phyloP scores from a whole-genome alignment of 106 monocot genomes.

The Triglochin maritima region DNA sequence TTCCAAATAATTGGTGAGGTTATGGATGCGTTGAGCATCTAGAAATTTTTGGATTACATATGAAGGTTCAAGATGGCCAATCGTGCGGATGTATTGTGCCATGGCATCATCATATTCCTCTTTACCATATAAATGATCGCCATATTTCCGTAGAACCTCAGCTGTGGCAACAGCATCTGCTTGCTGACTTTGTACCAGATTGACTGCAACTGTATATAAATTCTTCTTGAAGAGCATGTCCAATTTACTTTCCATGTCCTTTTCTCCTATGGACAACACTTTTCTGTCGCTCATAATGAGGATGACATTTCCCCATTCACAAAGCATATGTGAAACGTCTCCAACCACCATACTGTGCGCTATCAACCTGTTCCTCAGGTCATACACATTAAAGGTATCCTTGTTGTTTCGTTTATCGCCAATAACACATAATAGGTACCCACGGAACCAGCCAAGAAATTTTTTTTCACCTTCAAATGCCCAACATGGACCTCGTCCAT shows the following conservation, averaged over 20 bases:
- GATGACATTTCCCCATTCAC: conserved; percentile 91
- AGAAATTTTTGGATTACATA: conserved; percentile 99
- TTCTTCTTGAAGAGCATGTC: conserved; percentile 99
- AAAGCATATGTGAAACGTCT: conserved; percentile 79
- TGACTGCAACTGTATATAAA: conserved; percentile 90
- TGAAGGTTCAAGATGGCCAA: conserved; percentile 93
- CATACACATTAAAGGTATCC: conserved; percentile 80
- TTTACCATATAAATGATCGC: conserved; percentile 86
- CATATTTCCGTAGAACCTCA: conserved; percentile 93
- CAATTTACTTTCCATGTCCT: conserved; percentile 98
- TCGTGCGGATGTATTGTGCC: conserved; percentile 88
- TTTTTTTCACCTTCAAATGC: conserved; percentile 96
- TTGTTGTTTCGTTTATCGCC: conserved; percentile 45
- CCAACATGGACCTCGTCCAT: conserved; percentile 97
- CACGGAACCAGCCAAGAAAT: conserved; percentile 93
- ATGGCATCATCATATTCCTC: conserved; percentile 96
- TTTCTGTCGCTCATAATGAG: conserved; percentile 78
- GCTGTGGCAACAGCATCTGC: conserved; percentile 91
- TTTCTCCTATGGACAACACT: conserved; percentile 76
- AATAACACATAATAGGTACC: conserved; percentile 81
- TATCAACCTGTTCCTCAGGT: conserved; percentile 83
- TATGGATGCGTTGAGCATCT: conserved; percentile 89
- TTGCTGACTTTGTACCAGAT: conserved; percentile 92
- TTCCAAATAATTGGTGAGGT: conserved; percentile 89
- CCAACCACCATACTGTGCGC: conserved; percentile 82